Conservation (phyloP, 495 filamentous ascomycete species). For the Hypomontagnella submonticulosa region DNA sequence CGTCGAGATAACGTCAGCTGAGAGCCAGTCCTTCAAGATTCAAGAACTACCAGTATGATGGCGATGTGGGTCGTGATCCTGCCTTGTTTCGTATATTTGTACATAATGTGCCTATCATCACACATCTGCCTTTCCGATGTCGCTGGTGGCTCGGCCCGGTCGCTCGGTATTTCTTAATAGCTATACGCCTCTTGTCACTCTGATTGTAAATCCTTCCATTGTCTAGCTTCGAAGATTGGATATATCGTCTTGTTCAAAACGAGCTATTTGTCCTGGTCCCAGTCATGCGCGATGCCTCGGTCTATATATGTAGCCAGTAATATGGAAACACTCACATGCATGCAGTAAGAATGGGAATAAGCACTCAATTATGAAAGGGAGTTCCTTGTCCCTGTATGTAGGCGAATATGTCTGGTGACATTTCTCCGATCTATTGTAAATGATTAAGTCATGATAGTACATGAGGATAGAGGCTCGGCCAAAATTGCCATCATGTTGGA, state of each 20-base stretch:
- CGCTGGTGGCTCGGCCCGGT: slow-evolving; percentile 17
- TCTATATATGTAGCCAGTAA: not conserved
- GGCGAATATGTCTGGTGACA: slow-evolving; percentile 35
- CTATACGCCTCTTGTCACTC: too few relatives aligned
- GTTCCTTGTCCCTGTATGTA: slow-evolving; percentile 10
- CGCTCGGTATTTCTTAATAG: slow-evolving; percentile 1
- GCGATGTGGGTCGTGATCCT: not conserved
- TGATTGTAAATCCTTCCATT: too few relatives aligned
- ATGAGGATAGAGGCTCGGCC: slow-evolving; percentile 42
- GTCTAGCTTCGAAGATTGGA: too few relatives aligned
- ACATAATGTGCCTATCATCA: not conserved
- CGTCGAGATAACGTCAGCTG: not conserved
- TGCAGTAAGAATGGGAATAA: not conserved
- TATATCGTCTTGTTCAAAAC: too few relatives aligned
- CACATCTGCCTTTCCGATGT: slow-evolving; percentile 20
- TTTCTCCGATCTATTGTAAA: slow-evolving; percentile 34
- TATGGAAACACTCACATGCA: not conserved
- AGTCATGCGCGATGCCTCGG: too few relatives aligned
- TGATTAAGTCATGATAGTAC: slow-evolving; percentile 39
- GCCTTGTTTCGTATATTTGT: not conserved
- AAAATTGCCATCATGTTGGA: slow-evolving; percentile 47
- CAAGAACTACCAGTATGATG: slow-evolving; percentile 5
- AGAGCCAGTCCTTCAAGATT: not conserved
- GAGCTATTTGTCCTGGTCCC: too few relatives aligned
- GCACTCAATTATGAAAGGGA: not conserved